Evolutionary conservation across 331 rosid species (phyloP).

Genomic region (Arachis monticola): DNA sequence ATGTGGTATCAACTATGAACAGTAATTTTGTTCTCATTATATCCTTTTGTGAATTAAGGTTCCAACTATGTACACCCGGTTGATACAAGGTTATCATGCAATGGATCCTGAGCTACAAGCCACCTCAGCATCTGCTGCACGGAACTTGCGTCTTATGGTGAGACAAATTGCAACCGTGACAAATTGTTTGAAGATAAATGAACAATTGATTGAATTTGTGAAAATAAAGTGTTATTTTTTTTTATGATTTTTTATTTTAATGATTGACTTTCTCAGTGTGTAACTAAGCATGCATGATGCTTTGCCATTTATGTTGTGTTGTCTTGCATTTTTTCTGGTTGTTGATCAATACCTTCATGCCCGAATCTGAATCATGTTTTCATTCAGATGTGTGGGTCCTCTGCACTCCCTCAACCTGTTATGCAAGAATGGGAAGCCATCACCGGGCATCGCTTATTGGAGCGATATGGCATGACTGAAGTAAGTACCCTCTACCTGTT

Average conservation of each 20-base stretch:
- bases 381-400: constrained; percentile 95
- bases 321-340: constrained; percentile 1
- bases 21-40: constrained; percentile 15
- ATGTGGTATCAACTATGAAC: not conserved
- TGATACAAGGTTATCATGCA: constrained; percentile 82
- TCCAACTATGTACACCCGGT: constrained; percentile 84
- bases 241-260: constrained; percentile 9
- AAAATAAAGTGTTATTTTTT: constrained; percentile 2
- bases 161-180: constrained; percentile 29
- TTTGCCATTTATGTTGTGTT: constrained; percentile 23
- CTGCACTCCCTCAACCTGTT: constrained; percentile 92
- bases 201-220: constrained; percentile 15
- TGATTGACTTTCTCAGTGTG: not conserved
- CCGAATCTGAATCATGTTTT: constrained; percentile 33
- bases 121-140: constrained; percentile 77
- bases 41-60: constrained; percentile 61
- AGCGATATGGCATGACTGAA: constrained; percentile 97
- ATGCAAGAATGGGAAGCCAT: constrained; percentile 88
- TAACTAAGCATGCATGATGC: constrained; percentile 18
- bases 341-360: constrained; percentile 21
- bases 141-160: constrained; percentile 95
- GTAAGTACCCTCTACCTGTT: constrained; percentile 47
- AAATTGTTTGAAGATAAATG: constrained; percentile 10
- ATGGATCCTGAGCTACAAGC: constrained; percentile 77
- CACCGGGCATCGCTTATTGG: constrained; percentile 91